phyloP scores from a whole-genome alignment of 1,284 basidiomycete genomes.

The Boletus sp. region DNA sequence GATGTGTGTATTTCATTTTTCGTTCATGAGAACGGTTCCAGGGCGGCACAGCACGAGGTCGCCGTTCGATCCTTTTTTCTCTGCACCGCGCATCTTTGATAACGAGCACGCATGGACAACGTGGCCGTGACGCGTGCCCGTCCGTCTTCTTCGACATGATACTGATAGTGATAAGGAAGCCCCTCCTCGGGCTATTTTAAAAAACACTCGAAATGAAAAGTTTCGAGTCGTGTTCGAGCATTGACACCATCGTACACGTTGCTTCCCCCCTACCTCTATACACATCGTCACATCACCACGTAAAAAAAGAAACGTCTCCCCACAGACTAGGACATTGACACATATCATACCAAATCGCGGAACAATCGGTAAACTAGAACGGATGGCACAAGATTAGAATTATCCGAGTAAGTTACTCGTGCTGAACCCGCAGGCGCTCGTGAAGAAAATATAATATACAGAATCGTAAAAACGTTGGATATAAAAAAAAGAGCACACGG shows the following conservation, averaged over 20 bases:
- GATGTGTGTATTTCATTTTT: too few relatives aligned
- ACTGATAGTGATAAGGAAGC: too few relatives aligned
- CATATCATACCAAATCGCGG: conserved; percentile 18
- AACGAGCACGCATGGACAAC: too few relatives aligned
- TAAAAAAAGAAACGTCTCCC: not conserved
- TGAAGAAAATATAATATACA: conserved; percentile 33
- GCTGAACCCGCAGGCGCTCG: conserved; percentile 32
- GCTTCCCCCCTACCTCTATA: not conserved
- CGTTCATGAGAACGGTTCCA: too few relatives aligned
- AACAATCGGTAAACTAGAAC: conserved; percentile 21
- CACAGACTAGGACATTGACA: conserved; percentile 12
- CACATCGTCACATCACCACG: not conserved
- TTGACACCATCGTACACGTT: conserved; percentile 1
- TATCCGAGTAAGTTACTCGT: conserved; percentile 40
- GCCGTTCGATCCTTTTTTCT: too few relatives aligned
- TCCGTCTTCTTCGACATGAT: too few relatives aligned
- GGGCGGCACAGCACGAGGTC: too few relatives aligned
- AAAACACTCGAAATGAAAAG: not conserved
- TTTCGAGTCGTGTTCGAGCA: conserved; percentile 6
- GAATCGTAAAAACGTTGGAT: conserved; percentile 19
- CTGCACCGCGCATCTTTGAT: too few relatives aligned
- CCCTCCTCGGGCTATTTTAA: too few relatives aligned
- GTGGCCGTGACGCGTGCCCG: too few relatives aligned
- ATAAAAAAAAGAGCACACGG: conserved; percentile 10
- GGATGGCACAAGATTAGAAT: conserved; percentile 32